phyloP scores from a whole-genome alignment of 768 basidiomycete genomes.

The Termitomyces sp. region DNA sequence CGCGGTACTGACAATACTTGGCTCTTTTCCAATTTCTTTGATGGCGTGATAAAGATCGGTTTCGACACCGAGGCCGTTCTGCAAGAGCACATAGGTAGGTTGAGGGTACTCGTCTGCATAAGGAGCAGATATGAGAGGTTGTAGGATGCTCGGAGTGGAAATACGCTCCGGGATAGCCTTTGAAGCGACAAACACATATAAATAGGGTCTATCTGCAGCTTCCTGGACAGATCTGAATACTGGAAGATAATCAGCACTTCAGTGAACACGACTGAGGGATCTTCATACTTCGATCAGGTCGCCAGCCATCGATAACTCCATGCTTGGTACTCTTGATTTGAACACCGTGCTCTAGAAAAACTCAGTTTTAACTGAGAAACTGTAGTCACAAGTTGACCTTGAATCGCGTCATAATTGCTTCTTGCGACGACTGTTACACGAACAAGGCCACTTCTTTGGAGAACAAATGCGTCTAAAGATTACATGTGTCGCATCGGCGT shows the following conservation, averaged over 20 bases:
- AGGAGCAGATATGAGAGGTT: conserved; percentile 46
- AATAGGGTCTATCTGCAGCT: conserved; percentile 58
- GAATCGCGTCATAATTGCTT: conserved; percentile 58
- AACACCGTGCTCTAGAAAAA: conserved; percentile 57
- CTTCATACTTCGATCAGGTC: conserved; percentile 48
- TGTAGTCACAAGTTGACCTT: conserved; percentile 26
- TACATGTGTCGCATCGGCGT: background rate
- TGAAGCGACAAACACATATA: conserved; percentile 64
- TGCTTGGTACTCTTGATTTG: conserved; percentile 57
- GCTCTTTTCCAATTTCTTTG: conserved; percentile 35
- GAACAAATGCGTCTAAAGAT: conserved; percentile 47
- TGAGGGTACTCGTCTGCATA: conserved; percentile 45
- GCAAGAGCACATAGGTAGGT: conserved; percentile 58
- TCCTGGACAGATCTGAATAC: conserved; percentile 57
- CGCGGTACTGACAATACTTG: conserved; percentile 52
- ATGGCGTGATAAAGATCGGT: conserved; percentile 56
- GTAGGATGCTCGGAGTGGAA: conserved; percentile 53
- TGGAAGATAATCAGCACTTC: conserved; percentile 20
- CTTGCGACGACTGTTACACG: conserved; percentile 72
- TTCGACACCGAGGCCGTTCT: conserved; percentile 76
- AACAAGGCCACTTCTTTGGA: conserved; percentile 54
- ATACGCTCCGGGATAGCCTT: conserved; percentile 69
- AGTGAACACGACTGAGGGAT: background rate
- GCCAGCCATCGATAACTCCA: conserved; percentile 55
- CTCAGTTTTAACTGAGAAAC: no score